A percentile compares a stretch with the other conserved stretches of the same genome.
phyloP scores from a whole-genome alignment of 2,329 filamentous ascomycete species.

The Aureobasidium mangrovei region DNA sequence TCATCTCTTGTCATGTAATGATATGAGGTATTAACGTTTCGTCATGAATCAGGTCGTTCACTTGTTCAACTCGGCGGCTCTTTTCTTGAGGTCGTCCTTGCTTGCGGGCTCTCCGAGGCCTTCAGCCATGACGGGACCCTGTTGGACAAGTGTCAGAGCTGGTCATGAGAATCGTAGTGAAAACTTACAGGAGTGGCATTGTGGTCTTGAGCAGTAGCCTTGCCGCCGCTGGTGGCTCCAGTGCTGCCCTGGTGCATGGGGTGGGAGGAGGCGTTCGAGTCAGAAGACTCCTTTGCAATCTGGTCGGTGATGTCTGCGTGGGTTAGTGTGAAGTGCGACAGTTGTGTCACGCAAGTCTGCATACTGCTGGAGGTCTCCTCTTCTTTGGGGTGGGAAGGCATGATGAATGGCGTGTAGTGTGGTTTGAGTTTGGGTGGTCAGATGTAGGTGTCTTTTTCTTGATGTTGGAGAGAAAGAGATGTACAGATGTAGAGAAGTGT shows the following conservation, averaged over 20 bases:
- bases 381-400: slow-evolving; percentile 36
- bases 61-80: slow-evolving; percentile 43
- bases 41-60: slow-evolving; percentile 19
- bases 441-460: background rate
- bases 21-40: slow-evolving; percentile 2
- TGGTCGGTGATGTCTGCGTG: slow-evolving; percentile 35
- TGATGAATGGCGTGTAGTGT: slow-evolving; percentile 17
- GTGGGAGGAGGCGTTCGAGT: slow-evolving; percentile 33
- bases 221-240: slow-evolving; percentile 28
- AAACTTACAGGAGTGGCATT: slow-evolving; percentile 32
- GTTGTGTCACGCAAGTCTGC: slow-evolving; percentile 15
- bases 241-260: slow-evolving; percentile 26
- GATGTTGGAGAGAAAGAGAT: background rate
- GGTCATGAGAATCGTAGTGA: slow-evolving; percentile 14
- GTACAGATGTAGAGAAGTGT: background rate
- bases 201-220: slow-evolving; percentile 31
- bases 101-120: slow-evolving; percentile 36
- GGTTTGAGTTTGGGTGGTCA: background rate
- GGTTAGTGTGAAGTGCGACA: background rate
- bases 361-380: slow-evolving; percentile 32
- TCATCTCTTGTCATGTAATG: slow-evolving; percentile 10
- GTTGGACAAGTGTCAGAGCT: background rate
- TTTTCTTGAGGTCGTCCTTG: slow-evolving; percentile 43
- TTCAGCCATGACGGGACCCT: slow-evolving; percentile 39
- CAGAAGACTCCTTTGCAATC: slow-evolving; percentile 36